Conservation (phyloP, 116 monocot species). For the Posidonia oceanica region DNA sequence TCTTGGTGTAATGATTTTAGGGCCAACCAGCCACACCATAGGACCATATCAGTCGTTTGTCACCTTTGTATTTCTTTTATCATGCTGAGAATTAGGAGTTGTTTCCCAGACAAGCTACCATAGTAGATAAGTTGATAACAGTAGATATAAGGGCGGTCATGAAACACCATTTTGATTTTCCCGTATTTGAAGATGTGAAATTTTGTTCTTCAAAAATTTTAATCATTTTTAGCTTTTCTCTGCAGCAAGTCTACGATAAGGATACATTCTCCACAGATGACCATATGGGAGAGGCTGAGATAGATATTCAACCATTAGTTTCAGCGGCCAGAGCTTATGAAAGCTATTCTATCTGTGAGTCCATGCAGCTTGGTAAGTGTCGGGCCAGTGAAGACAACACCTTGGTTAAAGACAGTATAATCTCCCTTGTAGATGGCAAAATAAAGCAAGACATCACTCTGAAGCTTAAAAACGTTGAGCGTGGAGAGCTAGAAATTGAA, state of each 20-base stretch:
- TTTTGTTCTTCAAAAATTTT: neutral
- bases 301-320: slow-evolving; percentile 76
- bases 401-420: slow-evolving; percentile 68
- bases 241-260: slow-evolving; percentile 83
- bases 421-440: slow-evolving; percentile 57
- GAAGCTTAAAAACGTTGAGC: slow-evolving; percentile 70
- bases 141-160: too few relatives aligned
- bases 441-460: slow-evolving; percentile 69
- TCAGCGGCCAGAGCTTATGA: slow-evolving; percentile 66
- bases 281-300: slow-evolving; percentile 82
- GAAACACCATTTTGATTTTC: too few relatives aligned
- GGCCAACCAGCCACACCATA: too few relatives aligned
- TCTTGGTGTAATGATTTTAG: too few relatives aligned
- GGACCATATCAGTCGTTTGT: too few relatives aligned
- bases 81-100: too few relatives aligned
- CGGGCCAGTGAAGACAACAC: slow-evolving; percentile 50
- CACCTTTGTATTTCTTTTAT: too few relatives aligned
- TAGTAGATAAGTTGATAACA: too few relatives aligned
- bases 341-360: slow-evolving; percentile 28
- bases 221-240: slow-evolving; percentile 3
- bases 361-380: slow-evolving; percentile 62
- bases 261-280: slow-evolving; percentile 80
- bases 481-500: slow-evolving; percentile 70
- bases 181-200: too few relatives aligned
- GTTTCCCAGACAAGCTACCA: too few relatives aligned